phyloP scores from a whole-genome alignment of 257 asterid species.

The Fraxinus quadrangulata region DNA sequence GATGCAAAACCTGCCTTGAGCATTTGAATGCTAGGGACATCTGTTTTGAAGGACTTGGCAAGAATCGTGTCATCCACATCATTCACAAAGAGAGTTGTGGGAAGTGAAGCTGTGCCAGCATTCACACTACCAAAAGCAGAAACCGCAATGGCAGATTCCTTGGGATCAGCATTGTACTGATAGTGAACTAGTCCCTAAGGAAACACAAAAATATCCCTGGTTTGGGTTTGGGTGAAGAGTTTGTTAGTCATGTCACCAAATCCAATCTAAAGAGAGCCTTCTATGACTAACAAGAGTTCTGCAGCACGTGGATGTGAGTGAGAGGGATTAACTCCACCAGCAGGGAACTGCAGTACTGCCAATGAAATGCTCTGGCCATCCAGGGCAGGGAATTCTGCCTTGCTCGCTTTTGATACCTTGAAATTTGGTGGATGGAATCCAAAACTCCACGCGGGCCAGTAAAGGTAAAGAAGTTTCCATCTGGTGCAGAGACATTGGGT shows the following conservation, averaged over 20 bases:
- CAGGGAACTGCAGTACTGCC: not conserved
- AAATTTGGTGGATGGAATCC: not conserved
- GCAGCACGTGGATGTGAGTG: not conserved
- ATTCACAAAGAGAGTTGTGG: not conserved
- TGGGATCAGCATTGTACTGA: constrained; percentile 3
- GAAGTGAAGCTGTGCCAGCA: not conserved
- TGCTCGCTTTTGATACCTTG: not conserved
- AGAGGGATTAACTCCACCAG: not conserved
- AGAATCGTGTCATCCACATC: not conserved
- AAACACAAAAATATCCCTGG: not conserved
- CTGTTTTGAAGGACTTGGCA: constrained; percentile 10
- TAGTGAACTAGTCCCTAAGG: not conserved
- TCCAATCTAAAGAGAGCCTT: not conserved
- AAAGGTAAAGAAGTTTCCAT: not conserved
- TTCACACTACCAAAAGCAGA: not conserved
- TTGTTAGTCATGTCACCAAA: not conserved
- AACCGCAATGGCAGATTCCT: not conserved
- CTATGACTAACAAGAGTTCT: not conserved
- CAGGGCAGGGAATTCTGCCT: not conserved
- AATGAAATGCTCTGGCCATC: not conserved
- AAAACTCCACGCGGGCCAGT: not conserved
- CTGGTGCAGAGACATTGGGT: not conserved
- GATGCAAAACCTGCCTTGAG: constrained; percentile 6
- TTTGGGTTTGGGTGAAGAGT: not conserved
- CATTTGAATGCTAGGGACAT: not conserved